phyloP scores from a whole-genome alignment of 345 rosid species.

The Eutrema japonicum region DNA sequence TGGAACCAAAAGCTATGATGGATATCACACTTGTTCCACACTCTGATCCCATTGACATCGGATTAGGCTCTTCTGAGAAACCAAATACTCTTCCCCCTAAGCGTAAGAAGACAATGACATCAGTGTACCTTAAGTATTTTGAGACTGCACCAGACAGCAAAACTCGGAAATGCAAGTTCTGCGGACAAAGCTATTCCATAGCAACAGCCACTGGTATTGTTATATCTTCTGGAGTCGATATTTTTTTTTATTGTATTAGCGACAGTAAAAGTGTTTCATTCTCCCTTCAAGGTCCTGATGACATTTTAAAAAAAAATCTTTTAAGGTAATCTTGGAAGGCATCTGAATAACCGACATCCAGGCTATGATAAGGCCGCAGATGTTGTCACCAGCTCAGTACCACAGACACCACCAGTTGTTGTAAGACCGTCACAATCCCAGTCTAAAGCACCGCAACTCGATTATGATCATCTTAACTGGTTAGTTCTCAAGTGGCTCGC shows the following conservation, averaged over 20 bases:
- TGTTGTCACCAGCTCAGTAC: conserved; percentile 50
- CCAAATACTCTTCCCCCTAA: conserved; percentile 56
- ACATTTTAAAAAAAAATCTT: too few relatives aligned
- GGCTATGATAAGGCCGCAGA: conserved; percentile 85
- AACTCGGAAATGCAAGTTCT: conserved; percentile 91
- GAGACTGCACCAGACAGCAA: conserved; percentile 85
- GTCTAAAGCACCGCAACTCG: conserved; percentile 61
- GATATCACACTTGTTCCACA: conserved; percentile 66
- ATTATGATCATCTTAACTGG: conserved; percentile 95
- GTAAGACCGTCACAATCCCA: conserved; percentile 60
- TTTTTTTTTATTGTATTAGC: neutral
- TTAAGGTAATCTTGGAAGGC: conserved; percentile 91
- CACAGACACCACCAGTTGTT: conserved; percentile 49
- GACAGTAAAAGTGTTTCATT: neutral
- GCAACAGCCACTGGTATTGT: conserved; percentile 89
- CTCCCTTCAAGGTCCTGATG: neutral
- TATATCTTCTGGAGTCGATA: conserved; percentile 2
- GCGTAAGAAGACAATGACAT: conserved; percentile 98
- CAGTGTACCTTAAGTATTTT: conserved; percentile 85
- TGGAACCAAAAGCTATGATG: conserved; percentile 80
- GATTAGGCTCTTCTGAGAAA: conserved; percentile 76
- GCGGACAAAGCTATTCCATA: conserved; percentile 90
- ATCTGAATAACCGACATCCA: conserved; percentile 85
- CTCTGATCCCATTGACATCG: conserved; percentile 69
- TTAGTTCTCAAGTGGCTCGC: conserved; percentile 85